Evolutionary conservation across 495 filamentous ascomycete genomes (phyloP).

Genomic region (Penicillium bovifimosum): DNA sequence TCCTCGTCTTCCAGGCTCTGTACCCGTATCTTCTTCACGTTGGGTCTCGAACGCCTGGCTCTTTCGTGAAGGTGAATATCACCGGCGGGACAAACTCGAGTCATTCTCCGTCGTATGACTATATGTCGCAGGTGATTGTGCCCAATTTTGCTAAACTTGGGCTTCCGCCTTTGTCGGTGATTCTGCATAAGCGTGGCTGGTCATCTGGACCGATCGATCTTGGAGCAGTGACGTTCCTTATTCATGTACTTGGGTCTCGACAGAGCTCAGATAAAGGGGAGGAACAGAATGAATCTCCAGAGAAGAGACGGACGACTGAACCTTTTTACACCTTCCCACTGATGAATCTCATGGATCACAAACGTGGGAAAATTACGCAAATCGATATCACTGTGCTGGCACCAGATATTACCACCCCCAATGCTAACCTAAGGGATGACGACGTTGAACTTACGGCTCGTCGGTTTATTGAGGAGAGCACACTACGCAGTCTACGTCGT

Average conservation of each 20-base stretch:
- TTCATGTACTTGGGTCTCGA: conserved; percentile 45
- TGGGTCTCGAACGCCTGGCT: conserved; percentile 19
- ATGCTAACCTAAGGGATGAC: neutral
- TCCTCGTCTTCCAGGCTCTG: conserved; percentile 76
- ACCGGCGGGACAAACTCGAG: conserved; percentile 75
- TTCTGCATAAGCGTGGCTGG: conserved; percentile 63
- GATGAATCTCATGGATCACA: conserved; percentile 18
- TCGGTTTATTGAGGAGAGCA: conserved; percentile 10
- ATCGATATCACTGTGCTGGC: conserved; percentile 59
- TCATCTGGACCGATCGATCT: conserved; percentile 48
- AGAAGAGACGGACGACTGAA: neutral
- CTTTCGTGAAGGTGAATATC: conserved; percentile 53
- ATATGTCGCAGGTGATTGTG: conserved; percentile 67
- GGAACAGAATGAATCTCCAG: neutral
- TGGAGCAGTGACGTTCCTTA: conserved; percentile 54
- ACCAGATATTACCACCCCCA: conserved; percentile 25
- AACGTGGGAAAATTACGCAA: conserved; percentile 45
- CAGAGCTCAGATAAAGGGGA: neutral
- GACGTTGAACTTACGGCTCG: conserved; percentile 9
- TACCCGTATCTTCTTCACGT: conserved; percentile 71
- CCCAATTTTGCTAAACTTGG: conserved; percentile 63
- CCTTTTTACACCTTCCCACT: conserved; percentile 32
- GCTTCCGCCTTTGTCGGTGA: conserved; percentile 50
- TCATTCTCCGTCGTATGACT: conserved; percentile 69
- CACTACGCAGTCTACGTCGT: conserved; percentile 7